Conservation (phyloP, 257 asterid genomes). For the Scutellaria baicalensis region DNA sequence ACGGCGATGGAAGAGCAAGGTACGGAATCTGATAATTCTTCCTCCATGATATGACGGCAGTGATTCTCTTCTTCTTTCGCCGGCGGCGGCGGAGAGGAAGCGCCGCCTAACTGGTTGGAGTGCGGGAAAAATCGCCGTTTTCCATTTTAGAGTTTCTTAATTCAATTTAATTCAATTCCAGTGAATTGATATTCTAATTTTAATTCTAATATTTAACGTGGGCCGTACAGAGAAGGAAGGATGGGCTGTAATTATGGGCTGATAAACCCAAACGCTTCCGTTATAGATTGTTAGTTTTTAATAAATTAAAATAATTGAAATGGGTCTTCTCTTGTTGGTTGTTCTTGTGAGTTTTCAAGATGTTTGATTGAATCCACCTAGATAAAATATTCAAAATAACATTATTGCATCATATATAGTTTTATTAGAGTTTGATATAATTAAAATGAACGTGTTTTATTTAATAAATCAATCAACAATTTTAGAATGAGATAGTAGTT, state of each 20-base stretch:
- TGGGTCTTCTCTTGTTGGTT: too few relatives aligned
- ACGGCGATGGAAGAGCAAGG: conserved; percentile 86
- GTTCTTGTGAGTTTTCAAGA: too few relatives aligned
- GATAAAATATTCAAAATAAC: too few relatives aligned
- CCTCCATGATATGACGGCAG: conserved; percentile 31
- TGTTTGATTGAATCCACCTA: too few relatives aligned
- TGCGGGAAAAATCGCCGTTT: not conserved
- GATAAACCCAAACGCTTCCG: too few relatives aligned
- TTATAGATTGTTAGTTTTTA: too few relatives aligned
- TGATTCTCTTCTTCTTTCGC: not conserved
- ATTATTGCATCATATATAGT: too few relatives aligned
- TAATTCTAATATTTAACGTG: not conserved
- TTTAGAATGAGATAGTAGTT: too few relatives aligned
- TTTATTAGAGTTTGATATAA: too few relatives aligned
- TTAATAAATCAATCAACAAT: too few relatives aligned
- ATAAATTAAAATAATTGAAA: too few relatives aligned
- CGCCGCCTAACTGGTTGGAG: conserved; percentile 11
- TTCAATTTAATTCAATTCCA: not conserved
- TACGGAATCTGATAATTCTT: conserved; percentile 22
- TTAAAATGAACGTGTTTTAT: too few relatives aligned
- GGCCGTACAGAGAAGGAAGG: not conserved
- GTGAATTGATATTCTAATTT: not conserved
- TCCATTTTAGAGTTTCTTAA: not conserved
- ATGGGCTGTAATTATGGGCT: not conserved
- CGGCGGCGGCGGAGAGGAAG: conserved; percentile 1